A percentile compares a stretch with the other conserved stretches of the same genome.
These are phyloP conservation scores for Tetradesmus obliquus DNA, from an alignment of 139 green algal genomes.

Conservation along the genomic window DNA sequence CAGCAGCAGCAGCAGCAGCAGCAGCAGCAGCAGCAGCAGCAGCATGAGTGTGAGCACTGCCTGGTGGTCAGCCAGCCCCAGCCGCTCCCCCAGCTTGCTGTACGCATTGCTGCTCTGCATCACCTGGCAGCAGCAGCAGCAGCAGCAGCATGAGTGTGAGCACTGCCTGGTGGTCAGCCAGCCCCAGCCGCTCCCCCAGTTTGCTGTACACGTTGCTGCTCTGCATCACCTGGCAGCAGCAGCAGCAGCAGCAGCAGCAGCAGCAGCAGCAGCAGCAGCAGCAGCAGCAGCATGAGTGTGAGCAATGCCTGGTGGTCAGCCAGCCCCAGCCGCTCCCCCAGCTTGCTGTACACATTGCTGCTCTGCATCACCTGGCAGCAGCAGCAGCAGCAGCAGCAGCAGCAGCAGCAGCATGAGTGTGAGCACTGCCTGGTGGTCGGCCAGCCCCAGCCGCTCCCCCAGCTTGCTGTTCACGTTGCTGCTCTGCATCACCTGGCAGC, in stretches of 20 bases:
- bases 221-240: constrained; percentile 94
- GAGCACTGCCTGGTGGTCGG: constrained; percentile 91
- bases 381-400: too few relatives aligned
- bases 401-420: constrained; percentile 93
- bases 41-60: constrained; percentile 58
- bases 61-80: constrained; percentile 89
- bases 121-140: constrained; percentile 67
- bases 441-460: constrained; percentile 82
- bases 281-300: neutral
- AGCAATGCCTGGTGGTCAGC: constrained; percentile 85
- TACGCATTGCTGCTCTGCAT: constrained; percentile 98
- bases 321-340: constrained; percentile 87
- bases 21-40: neutral
- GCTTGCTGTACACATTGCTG: constrained; percentile 92
- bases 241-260: neutral
- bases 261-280: neutral
- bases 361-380: constrained; percentile 94
- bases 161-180: constrained; percentile 89
- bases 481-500: constrained; percentile 92
- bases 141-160: neutral
- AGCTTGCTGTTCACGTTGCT: constrained; percentile 94
- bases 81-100: constrained; percentile 77
- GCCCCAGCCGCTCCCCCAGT: constrained; percentile 81
- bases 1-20: neutral
- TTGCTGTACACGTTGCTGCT: constrained; percentile 93